phyloP scores from a whole-genome alignment of 2,329 filamentous ascomycete genomes.

The Diaporthe helianthi region DNA sequence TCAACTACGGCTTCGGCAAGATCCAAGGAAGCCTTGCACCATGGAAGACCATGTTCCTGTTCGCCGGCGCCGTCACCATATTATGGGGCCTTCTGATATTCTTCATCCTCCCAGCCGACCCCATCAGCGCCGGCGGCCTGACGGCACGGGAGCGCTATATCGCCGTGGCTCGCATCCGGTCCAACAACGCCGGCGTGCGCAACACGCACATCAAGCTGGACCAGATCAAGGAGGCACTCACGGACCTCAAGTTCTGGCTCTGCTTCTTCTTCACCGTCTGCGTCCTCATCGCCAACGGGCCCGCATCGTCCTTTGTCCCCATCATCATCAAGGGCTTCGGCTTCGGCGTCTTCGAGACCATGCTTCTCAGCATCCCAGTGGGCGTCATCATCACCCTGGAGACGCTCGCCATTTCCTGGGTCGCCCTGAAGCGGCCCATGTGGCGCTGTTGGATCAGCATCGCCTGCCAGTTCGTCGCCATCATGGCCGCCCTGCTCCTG shows the following conservation, averaged over 20 bases:
- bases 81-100: slow-evolving; percentile 38
- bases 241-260: slow-evolving; percentile 63
- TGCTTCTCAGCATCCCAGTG: slow-evolving; percentile 72
- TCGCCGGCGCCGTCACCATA: slow-evolving; percentile 38
- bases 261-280: slow-evolving; percentile 67
- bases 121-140: slow-evolving; percentile 62
- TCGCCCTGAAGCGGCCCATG: slow-evolving; percentile 57
- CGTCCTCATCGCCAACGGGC: slow-evolving; percentile 67
- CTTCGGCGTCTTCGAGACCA: slow-evolving; percentile 63
- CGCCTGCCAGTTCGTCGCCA: slow-evolving; percentile 58
- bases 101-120: slow-evolving; percentile 48
- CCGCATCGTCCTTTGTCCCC: slow-evolving; percentile 71
- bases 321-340: slow-evolving; percentile 68
- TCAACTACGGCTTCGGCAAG: slow-evolving; percentile 24
- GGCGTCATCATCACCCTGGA: slow-evolving; percentile 66
- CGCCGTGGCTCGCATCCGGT: slow-evolving; percentile 73
- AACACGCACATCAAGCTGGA: slow-evolving; percentile 68
- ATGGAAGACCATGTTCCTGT: slow-evolving; percentile 41
- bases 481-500: slow-evolving; percentile 60
- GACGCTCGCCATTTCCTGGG: slow-evolving; percentile 65
- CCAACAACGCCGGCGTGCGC: slow-evolving; percentile 78
- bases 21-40: slow-evolving; percentile 22
- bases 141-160: slow-evolving; percentile 71
- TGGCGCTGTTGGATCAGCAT: slow-evolving; percentile 12
- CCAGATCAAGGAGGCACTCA: slow-evolving; percentile 59